Evolutionary conservation across 257 asterid genomes (phyloP), one percentile per base, ranked within the genome.

Genomic region (Solanum chmielewskii): DNA sequence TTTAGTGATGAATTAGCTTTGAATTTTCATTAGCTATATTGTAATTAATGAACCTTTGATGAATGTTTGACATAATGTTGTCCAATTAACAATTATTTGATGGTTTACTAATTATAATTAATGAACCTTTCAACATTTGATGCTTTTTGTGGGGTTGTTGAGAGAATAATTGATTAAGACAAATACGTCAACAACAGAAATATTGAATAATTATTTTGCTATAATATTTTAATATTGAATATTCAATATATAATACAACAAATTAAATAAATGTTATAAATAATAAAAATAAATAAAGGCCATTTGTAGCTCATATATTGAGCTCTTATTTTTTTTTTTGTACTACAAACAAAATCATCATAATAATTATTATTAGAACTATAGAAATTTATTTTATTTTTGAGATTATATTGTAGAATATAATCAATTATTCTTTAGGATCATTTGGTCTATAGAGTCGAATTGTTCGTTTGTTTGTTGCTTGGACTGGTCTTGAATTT

Each of bases 401-500:
- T 7, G 2, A n/a, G 5, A 44, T 77, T n/a, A 8, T 70, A 70
- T 70, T 15, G 18, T 2, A 5, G 27, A 47, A 29, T 47, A 29
- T 47, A 4, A 27, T 86, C 83, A 74, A 90, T 60, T 90, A 77
- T 84, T 83, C 59, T 39, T 41, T 39, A 1, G 15, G 84, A 82
- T 76, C 90, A 9, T 8, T 85, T 59, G 95, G 98, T 66, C 90
- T 88, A 73, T 90, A 93, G 29, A 95, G 88, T 82, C 60, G 82
- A 31, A 95, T 66, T 14, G 37, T 0, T 20, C 98, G 95, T 20
- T 86, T 71, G 77, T 94, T 82, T 66, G 89, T 18, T 56, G 87
- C 83, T 88, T 95, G 98, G 64, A 88, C 47, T 29, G 98, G 98
- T 86, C 98, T 93, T 0, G 98, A 94, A 69, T 95, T 95, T 8